phyloP scores from a whole-genome alignment of 1,284 basidiomycete genomes.

The Austroboletus niveus region DNA sequence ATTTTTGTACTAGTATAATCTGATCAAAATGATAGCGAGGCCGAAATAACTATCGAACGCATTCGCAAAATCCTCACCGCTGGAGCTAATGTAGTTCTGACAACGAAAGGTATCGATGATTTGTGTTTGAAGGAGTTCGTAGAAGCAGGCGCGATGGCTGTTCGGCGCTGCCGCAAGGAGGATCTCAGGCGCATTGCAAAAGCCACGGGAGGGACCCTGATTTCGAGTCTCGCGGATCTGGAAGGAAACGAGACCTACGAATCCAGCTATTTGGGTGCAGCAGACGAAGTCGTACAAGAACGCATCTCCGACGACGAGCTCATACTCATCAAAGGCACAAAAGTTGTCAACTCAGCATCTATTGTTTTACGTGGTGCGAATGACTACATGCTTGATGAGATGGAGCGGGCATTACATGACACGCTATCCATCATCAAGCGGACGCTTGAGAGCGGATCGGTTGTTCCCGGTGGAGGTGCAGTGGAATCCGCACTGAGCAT shows the following conservation, averaged over 20 bases:
- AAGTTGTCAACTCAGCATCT: conserved; percentile 91
- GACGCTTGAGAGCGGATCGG: conserved; percentile 92
- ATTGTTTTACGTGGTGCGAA: conserved; percentile 96
- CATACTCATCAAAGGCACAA: conserved; percentile 96
- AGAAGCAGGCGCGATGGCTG: conserved; percentile 98
- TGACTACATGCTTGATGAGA: conserved; percentile 99
- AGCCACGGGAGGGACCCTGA: conserved; percentile 92
- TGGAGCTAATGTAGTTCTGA: conserved; percentile 96
- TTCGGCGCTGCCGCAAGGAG: conserved; percentile 96
- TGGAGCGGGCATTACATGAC: conserved; percentile 97
- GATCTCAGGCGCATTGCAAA: conserved; percentile 96
- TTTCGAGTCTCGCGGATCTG: conserved; percentile 92
- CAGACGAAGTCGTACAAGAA: conserved; percentile 97
- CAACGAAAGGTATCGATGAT: conserved; percentile 99
- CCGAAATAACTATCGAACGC: conserved; percentile 95
- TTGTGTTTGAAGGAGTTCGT: conserved; percentile 98
- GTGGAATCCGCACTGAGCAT: conserved; percentile 97
- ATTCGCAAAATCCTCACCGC: conserved; percentile 95
- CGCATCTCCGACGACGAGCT: conserved; percentile 98
- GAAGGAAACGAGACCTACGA: conserved; percentile 99
- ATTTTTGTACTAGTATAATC: not conserved
- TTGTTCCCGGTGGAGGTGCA: conserved; percentile 97
- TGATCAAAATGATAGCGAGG: conserved; percentile 59
- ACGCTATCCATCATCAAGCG: conserved; percentile 95
- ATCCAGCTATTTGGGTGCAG: conserved; percentile 82